phyloP scores from a whole-genome alignment of 148 eudicot species.

The Tetragonia tetragonoides region DNA sequence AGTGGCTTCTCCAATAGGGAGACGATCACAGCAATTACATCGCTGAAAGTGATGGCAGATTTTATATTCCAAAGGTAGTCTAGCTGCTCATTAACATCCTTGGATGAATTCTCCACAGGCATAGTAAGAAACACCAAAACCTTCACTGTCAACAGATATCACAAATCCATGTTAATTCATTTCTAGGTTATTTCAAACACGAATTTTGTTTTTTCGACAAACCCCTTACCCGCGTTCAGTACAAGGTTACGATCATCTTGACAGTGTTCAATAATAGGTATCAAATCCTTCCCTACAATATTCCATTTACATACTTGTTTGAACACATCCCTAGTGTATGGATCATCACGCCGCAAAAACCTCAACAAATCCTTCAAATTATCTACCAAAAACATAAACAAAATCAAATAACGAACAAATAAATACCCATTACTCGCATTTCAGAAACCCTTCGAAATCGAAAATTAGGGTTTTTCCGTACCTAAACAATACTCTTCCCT shows the following conservation, averaged over 20 bases:
- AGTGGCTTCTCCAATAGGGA: conserved; percentile 81
- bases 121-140: conserved; percentile 91
- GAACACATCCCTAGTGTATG: conserved; percentile 76
- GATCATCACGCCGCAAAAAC: conserved; percentile 90
- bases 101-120: conserved; percentile 75
- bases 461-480: conserved; percentile 25
- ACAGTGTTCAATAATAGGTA: conserved; percentile 77
- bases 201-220: background rate
- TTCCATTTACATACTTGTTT: conserved; percentile 96
- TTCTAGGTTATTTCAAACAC: background rate
- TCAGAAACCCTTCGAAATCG: background rate
- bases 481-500: conserved; percentile 69
- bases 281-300: conserved; percentile 71
- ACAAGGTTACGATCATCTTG: conserved; percentile 78
- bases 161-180: background rate
- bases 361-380: conserved; percentile 95
- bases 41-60: conserved; percentile 57
- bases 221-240: conserved; percentile 62
- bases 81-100: conserved; percentile 70
- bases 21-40: conserved; percentile 61
- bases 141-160: conserved; percentile 56
- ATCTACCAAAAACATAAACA: conserved; percentile 41
- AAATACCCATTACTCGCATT: background rate
- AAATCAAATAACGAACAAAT: background rate
- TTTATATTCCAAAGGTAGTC: conserved; percentile 85